Percentiles rank a stretch among this genome's conserved stretches.
phyloP scores from a whole-genome alignment of 2,329 filamentous ascomycete species.

The Diaporthe destruens region DNA sequence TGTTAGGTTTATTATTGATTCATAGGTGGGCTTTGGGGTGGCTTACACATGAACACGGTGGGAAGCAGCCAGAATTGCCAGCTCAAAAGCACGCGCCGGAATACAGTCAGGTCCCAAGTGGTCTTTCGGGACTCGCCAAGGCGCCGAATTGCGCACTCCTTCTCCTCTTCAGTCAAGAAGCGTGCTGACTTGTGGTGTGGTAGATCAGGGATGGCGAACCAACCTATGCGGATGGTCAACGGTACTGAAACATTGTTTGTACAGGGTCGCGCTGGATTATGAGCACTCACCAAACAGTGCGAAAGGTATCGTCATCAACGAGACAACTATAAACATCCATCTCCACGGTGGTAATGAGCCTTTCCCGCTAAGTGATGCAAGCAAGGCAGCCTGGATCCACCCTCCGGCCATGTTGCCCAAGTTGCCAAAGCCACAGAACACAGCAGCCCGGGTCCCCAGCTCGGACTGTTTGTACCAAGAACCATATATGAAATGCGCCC shows the following conservation, averaged over 20 bases:
- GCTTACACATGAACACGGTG: constrained; percentile 58
- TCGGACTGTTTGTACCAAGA: constrained; percentile 60
- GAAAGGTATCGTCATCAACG: constrained; percentile 56
- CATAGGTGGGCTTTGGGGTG: too few relatives aligned
- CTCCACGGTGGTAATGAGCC: constrained; percentile 56
- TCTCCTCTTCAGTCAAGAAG: constrained; percentile 53
- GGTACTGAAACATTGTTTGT: not conserved
- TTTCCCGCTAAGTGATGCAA: constrained; percentile 51
- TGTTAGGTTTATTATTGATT: constrained; percentile 13
- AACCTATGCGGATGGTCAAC: constrained; percentile 48
- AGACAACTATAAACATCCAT: constrained; percentile 59
- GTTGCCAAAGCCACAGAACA: constrained; percentile 58
- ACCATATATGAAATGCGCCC: constrained; percentile 59
- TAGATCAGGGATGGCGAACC: constrained; percentile 59
- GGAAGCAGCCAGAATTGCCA: constrained; percentile 62
- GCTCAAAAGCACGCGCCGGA: constrained; percentile 48
- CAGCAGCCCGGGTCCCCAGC: constrained; percentile 55
- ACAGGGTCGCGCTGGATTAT: too few relatives aligned
- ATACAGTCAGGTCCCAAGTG: constrained; percentile 35
- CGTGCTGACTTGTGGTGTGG: constrained; percentile 56
- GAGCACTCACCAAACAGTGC: constrained; percentile 53
- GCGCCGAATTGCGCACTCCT: constrained; percentile 53
- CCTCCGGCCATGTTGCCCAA: constrained; percentile 59
- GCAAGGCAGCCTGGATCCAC: constrained; percentile 58
- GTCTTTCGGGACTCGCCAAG: constrained; percentile 49